These are phyloP conservation scores for Globisporangium mamillatum DNA, from an alignment of 352 stramenopile genomes.

Conservation along the genomic window DNA sequence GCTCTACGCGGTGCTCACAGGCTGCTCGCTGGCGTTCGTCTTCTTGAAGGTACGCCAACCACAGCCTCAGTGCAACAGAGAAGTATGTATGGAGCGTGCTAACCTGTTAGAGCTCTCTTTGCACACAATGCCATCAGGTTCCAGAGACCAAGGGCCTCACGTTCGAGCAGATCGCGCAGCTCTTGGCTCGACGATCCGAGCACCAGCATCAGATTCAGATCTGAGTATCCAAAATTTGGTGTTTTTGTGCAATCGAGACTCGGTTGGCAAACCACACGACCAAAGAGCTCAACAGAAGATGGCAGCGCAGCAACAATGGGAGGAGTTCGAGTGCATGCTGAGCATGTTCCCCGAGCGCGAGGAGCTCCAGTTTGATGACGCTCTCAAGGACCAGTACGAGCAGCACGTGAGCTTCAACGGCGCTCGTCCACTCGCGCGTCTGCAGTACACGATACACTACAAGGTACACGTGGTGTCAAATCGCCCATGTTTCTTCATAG, in stretches of 20 bases:
- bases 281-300: neutral
- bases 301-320: constrained; percentile 36
- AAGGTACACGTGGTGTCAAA: constrained; percentile 20
- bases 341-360: constrained; percentile 62
- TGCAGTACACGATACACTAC: constrained; percentile 51
- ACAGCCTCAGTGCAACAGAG: neutral
- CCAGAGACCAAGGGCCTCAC: constrained; percentile 61
- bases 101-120: neutral
- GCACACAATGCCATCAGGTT: constrained; percentile 25
- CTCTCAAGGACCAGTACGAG: constrained; percentile 28
- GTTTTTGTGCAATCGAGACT: neutral
- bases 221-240: neutral
- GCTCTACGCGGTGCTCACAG: constrained; percentile 47
- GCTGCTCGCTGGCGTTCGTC: constrained; percentile 44
- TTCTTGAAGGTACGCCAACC: constrained; percentile 38
- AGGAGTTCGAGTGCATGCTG: constrained; percentile 74
- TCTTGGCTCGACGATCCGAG: constrained; percentile 27
- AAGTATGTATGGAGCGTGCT: neutral
- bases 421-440: constrained; percentile 12
- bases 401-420: constrained; percentile 10
- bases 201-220: constrained; percentile 5
- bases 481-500: neutral
- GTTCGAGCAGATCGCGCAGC: constrained; percentile 61
- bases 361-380: constrained; percentile 41
- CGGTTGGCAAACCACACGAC: neutral